Conservation (phyloP, 192 early-diverging fungal species). For the Coemansia sp. region DNA sequence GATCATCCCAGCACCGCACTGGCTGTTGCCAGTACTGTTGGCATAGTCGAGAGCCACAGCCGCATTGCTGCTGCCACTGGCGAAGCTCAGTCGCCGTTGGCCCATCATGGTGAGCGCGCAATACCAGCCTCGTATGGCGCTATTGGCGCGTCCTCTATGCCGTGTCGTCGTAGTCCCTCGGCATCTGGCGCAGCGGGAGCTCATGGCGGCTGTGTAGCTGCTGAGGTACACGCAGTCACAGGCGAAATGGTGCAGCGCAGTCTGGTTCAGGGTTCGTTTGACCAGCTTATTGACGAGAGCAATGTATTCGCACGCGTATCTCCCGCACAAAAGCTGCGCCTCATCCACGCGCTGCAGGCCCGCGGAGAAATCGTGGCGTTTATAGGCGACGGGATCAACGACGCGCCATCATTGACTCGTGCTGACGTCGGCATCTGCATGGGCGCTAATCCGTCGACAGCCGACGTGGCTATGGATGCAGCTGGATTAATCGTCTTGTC, state of each 20-base stretch:
- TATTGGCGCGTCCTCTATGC: not conserved
- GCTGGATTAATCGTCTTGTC: conserved; percentile 43
- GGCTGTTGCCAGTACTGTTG: conserved; percentile 45
- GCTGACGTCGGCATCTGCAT: conserved; percentile 88
- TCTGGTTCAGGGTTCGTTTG: conserved; percentile 24
- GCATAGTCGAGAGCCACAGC: conserved; percentile 30
- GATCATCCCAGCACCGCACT: conserved; percentile 50
- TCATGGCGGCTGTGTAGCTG: not conserved
- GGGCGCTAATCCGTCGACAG: conserved; percentile 66
- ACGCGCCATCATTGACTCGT: conserved; percentile 81
- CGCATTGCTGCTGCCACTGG: not conserved
- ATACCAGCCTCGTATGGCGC: conserved; percentile 2
- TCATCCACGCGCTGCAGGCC: conserved; percentile 44
- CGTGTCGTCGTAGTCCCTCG: not conserved
- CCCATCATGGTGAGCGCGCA: not conserved
- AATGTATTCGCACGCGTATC: conserved; percentile 51
- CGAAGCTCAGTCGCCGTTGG: not conserved
- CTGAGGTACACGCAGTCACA: conserved; percentile 42
- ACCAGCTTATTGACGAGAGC: conserved; percentile 38
- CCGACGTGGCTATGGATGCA: conserved; percentile 61
- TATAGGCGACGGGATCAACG: conserved; percentile 87
- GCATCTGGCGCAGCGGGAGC: too few species aligned
- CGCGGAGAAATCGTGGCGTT: conserved; percentile 50
- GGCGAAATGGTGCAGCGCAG: conserved; percentile 52
- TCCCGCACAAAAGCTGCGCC: conserved; percentile 43